A percentile compares a stretch with the other conserved stretches of the same genome.
Evolutionary conservation across 192 early-diverging fungal species (phyloP).

Genomic region (Allomyces arbusculus): DNA sequence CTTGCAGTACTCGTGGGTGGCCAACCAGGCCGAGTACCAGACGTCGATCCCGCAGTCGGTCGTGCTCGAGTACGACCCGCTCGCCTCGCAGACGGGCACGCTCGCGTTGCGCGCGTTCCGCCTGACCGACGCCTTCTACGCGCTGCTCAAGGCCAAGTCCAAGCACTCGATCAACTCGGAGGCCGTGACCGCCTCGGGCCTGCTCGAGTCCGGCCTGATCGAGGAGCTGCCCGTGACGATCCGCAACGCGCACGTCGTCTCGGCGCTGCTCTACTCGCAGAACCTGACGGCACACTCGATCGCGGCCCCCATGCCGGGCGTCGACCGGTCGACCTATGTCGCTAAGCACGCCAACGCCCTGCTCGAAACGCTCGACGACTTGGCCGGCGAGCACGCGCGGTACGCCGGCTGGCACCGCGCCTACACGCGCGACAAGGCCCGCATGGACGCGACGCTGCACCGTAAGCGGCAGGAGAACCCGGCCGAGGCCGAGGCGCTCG

Average conservation of each 20-base stretch:
- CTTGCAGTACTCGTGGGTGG: slow-evolving; percentile 73
- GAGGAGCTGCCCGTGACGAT: slow-evolving; percentile 76
- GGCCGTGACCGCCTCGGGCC: slow-evolving; percentile 46
- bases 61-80: slow-evolving; percentile 77
- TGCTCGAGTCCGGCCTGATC: slow-evolving; percentile 71
- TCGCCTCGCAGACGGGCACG: slow-evolving; percentile 63
- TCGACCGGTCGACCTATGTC: slow-evolving; percentile 45
- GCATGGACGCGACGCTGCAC: slow-evolving; percentile 34
- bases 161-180: slow-evolving; percentile 58
- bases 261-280: slow-evolving; percentile 54
- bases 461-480: slow-evolving; percentile 57
- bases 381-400: slow-evolving; percentile 74
- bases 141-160: slow-evolving; percentile 45
- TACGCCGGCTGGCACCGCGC: slow-evolving; percentile 91
- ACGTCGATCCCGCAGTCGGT: slow-evolving; percentile 59
- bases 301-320: slow-evolving; percentile 55
- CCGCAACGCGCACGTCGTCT: slow-evolving; percentile 60
- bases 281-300: slow-evolving; percentile 22
- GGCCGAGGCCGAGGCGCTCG: slow-evolving; percentile 33
- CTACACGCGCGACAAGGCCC: slow-evolving; percentile 66
- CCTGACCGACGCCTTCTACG: slow-evolving; percentile 65
- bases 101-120: slow-evolving; percentile 71
- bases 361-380: slow-evolving; percentile 66
- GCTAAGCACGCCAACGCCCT: slow-evolving; percentile 73
- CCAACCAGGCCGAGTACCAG: slow-evolving; percentile 81